A percentile compares a stretch with the other conserved stretches of the same genome.
Conservation (phyloP, 2,329 filamentous ascomycete species). For the Trichoderma sp. region DNA sequence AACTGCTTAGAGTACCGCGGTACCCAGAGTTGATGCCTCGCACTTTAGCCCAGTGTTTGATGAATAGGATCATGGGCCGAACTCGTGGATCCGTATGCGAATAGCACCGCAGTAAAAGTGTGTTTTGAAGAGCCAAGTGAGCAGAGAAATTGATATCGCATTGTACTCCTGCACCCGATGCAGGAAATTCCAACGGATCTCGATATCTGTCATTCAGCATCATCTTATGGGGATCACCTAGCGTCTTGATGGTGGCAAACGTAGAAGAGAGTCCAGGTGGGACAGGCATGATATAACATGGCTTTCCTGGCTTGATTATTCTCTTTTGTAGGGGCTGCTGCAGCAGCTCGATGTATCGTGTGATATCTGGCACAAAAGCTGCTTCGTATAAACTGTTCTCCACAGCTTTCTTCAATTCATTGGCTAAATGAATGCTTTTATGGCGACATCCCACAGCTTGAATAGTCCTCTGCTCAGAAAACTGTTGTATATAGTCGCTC, state of each 20-base stretch:
- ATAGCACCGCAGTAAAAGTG: slow-evolving; percentile 80
- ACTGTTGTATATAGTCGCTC: slow-evolving; percentile 29
- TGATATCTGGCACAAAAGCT: slow-evolving; percentile 44
- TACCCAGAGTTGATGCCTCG: slow-evolving; percentile 87
- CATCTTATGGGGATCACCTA: slow-evolving; percentile 56
- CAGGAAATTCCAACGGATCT: slow-evolving; percentile 75
- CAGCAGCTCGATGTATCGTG: slow-evolving; percentile 56
- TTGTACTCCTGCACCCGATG: slow-evolving; percentile 76
- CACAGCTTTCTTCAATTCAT: slow-evolving; percentile 59
- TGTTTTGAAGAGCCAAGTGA: slow-evolving; percentile 82
- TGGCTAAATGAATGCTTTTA: slow-evolving; percentile 59
- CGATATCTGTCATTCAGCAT: slow-evolving; percentile 57
- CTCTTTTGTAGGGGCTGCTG: slow-evolving; percentile 42
- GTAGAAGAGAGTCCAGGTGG: slow-evolving; percentile 40
- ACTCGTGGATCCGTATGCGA: slow-evolving; percentile 78
- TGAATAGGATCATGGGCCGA: slow-evolving; percentile 75
- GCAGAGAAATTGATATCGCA: slow-evolving; percentile 94
- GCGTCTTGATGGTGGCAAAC: slow-evolving; percentile 48
- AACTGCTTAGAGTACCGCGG: slow-evolving; percentile 82
- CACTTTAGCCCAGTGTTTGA: slow-evolving; percentile 88
- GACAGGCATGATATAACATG: slow-evolving; percentile 43
- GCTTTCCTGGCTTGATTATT: slow-evolving; percentile 24
- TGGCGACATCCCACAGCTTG: slow-evolving; percentile 53
- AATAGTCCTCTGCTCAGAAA: slow-evolving; percentile 39
- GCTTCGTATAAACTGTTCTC: slow-evolving; percentile 52